phyloP scores from a whole-genome alignment of 2,329 filamentous ascomycete species.

The Pyrenophora tritici-repentis region DNA sequence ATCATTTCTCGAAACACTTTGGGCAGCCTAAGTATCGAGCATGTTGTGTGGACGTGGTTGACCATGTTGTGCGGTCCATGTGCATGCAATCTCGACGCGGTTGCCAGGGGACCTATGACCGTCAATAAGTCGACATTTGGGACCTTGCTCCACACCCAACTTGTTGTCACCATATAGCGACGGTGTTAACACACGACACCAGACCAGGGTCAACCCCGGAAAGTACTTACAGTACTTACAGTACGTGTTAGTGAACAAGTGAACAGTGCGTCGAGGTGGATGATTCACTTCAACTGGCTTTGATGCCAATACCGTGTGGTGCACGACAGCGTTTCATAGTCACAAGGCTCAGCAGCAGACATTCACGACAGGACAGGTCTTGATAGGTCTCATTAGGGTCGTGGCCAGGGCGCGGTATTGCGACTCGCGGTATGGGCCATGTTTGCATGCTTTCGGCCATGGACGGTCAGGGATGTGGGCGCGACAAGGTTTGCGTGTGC shows the following conservation, averaged over 20 bases:
- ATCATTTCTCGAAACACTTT: too few species aligned
- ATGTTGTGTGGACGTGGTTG: too few species aligned
- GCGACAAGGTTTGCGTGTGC: slow-evolving; percentile 14
- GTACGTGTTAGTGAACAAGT: slow-evolving; percentile 12
- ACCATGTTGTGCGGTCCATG: too few species aligned
- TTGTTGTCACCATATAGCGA: background rate
- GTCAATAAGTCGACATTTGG: too few species aligned
- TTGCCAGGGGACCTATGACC: background rate
- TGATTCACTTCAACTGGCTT: slow-evolving; percentile 8
- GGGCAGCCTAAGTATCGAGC: background rate
- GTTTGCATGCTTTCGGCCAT: slow-evolving; percentile 1
- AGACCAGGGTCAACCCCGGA: too few species aligned
- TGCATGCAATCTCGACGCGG: too few species aligned
- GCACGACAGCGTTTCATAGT: slow-evolving; percentile 5
- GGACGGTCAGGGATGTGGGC: slow-evolving; percentile 9
- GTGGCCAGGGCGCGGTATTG: background rate
- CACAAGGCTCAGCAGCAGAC: too few species aligned
- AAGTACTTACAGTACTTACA: too few species aligned
- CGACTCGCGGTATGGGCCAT: slow-evolving; percentile 14
- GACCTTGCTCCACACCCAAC: too few species aligned
- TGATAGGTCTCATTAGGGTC: background rate
- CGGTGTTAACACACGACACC: background rate
- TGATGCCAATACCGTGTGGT: slow-evolving; percentile 1
- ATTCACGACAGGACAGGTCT: too few species aligned
- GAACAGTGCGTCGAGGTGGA: slow-evolving; percentile 3